These are phyloP conservation scores for Trypethelium eluteriae DNA, from an alignment of 495 filamentous ascomycete species.

Conservation along the genomic window DNA sequence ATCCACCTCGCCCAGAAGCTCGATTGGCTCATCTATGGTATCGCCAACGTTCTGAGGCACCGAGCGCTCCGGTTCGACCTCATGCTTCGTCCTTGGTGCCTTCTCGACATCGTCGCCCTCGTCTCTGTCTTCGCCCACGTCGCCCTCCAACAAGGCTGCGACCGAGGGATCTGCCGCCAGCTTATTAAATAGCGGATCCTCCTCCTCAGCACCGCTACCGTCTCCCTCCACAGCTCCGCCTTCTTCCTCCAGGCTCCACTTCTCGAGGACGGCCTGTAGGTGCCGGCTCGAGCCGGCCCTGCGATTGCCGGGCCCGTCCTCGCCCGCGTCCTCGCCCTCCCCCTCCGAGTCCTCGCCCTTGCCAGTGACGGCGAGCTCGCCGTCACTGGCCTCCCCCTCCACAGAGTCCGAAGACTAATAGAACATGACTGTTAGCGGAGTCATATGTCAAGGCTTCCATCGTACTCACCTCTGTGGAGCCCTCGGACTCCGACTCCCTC, in stretches of 20 bases:
- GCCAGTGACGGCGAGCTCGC: no score
- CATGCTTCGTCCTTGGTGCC: constrained; percentile 26
- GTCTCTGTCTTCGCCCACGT: not conserved
- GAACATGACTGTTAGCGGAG: no score
- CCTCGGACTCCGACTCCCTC: no score
- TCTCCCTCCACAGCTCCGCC: constrained; percentile 46
- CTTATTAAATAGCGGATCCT: no score
- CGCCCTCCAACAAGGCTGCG: no score
- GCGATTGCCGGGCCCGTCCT: not conserved
- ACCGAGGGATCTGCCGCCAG: no score
- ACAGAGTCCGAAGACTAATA: no score
- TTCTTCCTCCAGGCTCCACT: constrained; percentile 63
- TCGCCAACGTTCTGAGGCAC: constrained; percentile 41
- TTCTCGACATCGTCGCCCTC: constrained; percentile 50
- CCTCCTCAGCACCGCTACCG: not conserved
- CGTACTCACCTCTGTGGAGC: no score
- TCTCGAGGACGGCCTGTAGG: constrained; percentile 28
- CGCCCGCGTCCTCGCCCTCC: not conserved
- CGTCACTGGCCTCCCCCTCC: no score
- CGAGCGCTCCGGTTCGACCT: no score
- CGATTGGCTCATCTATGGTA: constrained; percentile 61
- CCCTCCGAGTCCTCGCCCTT: no score
- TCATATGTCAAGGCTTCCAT: no score
- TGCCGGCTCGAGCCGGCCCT: not conserved
- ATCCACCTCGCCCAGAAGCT: constrained; percentile 63